Evolutionary conservation across 345 rosid genomes (phyloP), one percentile per base, ranked within the genome.

Genomic region (Moricandia arvensis): DNA sequence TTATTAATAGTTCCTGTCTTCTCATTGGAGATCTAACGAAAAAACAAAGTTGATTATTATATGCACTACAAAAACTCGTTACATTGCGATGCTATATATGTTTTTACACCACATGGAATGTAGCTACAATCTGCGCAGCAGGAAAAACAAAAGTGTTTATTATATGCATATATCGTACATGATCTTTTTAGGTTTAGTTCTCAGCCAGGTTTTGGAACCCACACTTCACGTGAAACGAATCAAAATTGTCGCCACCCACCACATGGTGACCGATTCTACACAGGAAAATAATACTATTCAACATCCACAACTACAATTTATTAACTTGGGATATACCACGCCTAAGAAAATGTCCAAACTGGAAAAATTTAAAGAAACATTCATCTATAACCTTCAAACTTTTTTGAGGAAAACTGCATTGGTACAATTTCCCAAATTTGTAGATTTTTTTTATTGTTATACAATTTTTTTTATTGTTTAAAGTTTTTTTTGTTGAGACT

Each of bases 161-260:
- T 21, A 31, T 15, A 62, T 34, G 12, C 8, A 17, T 37, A 35
- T 49, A 51, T 69, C 11, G 10, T 37, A 31, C 31, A 17, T 29
- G 41, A 69, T 38, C n/a, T 71, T 17, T 51, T 11, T 43, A 43
- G 66, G 31, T 70, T 68, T 34, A 68, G n/a, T 62, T 58, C 30
- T 71, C 51, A 60, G 59, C 31, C 24, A 60, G 59, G 47, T 72
- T 61, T 61, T 21, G 26, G 60, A 37, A 61, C 53, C 53, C 51
- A 72, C 27, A 62, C 27, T 61, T 72, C 51, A 72, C 69, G 69
- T 72, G 53, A 41, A 72, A 62, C 37, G 76, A 62, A 72, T 62
- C 76, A 62, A 72, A 72, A 21, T 62, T 72, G 62, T 72, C 51
- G 49, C 35, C 51, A 62, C 34, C 75, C 35, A 63, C 75, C 51